These are phyloP conservation scores for Acacia confusa DNA, from an alignment of 306 rosid genomes.

Conservation along the genomic window DNA sequence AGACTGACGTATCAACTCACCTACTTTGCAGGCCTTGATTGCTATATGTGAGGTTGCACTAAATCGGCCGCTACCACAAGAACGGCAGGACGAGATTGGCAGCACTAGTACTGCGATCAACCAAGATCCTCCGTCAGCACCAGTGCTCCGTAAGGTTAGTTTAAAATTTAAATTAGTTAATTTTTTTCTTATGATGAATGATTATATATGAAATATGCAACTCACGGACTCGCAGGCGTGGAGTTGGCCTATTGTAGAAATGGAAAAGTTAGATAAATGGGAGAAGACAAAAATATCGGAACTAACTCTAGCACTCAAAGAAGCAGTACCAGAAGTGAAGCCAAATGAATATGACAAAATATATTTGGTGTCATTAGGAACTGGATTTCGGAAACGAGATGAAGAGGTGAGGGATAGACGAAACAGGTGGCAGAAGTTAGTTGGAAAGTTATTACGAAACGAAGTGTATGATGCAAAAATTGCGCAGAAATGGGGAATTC, in stretches of 20 bases:
- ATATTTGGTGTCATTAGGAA: not conserved
- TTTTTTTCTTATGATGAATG: too few species aligned
- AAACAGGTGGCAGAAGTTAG: not conserved
- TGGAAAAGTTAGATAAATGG: fast-evolving
- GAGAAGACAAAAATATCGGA: too few species aligned
- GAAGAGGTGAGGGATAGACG: not conserved
- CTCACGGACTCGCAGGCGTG: too few species aligned
- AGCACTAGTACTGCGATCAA: not conserved
- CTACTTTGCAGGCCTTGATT: not conserved
- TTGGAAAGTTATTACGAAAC: too few species aligned
- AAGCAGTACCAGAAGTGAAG: not conserved
- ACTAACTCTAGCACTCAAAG: too few species aligned
- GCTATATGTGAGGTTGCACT: not conserved
- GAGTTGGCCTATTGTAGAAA: too few species aligned
- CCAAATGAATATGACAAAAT: not conserved
- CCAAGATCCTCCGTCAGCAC: too few species aligned
- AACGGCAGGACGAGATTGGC: not conserved
- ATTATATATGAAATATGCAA: too few species aligned
- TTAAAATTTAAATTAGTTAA: too few species aligned
- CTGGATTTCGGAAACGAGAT: not conserved
- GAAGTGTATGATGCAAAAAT: too few species aligned
- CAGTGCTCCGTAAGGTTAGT: too few species aligned
- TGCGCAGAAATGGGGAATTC: not conserved
- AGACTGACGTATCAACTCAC: too few species aligned
- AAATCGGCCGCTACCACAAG: not conserved